phyloP scores from a whole-genome alignment of 2,329 filamentous ascomycete species.

The Diaporthe velutina region DNA sequence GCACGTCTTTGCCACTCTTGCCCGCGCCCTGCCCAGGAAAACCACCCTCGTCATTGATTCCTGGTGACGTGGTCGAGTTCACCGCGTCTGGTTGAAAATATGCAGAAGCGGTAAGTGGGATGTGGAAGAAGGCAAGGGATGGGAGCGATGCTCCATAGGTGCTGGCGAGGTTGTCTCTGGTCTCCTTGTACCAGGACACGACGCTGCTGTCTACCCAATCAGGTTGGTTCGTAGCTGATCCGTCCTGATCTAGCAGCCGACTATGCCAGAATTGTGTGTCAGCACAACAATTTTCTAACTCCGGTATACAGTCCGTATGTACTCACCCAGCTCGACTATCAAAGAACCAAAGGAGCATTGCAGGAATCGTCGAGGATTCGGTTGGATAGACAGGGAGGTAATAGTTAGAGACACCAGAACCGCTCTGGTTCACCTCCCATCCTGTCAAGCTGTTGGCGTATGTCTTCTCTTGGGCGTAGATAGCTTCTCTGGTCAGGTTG shows the following conservation, averaged over 20 bases:
- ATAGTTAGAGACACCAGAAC: constrained; percentile 34
- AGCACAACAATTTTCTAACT: accelerated
- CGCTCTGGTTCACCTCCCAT: neutral
- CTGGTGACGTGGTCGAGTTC: constrained; percentile 54
- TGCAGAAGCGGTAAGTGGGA: constrained; percentile 52
- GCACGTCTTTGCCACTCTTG: constrained; percentile 63
- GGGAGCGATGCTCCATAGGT: constrained; percentile 53
- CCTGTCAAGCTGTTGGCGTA: constrained; percentile 36
- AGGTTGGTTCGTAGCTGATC: constrained; percentile 41
- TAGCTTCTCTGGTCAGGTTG: constrained; percentile 55
- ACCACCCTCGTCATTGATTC: constrained; percentile 59
- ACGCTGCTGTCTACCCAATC: constrained; percentile 61
- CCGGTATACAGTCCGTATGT: accelerated
- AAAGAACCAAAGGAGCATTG: constrained; percentile 71
- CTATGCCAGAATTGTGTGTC: constrained; percentile 45
- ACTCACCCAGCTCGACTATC: constrained; percentile 62
- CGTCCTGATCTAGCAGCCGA: constrained; percentile 48
- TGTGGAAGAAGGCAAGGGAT: constrained; percentile 63
- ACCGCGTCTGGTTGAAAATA: constrained; percentile 49
- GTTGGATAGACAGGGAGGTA: constrained; percentile 32
- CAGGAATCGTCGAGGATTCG: constrained; percentile 37
- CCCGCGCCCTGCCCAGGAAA: constrained; percentile 57
- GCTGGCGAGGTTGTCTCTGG: constrained; percentile 48
- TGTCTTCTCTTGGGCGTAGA: constrained; percentile 34
- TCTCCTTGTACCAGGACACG: constrained; percentile 58